A percentile compares a stretch with the other conserved stretches of the same genome.
Conservation (phyloP, 768 basidiomycete genomes). For the Calocera viscosa region DNA sequence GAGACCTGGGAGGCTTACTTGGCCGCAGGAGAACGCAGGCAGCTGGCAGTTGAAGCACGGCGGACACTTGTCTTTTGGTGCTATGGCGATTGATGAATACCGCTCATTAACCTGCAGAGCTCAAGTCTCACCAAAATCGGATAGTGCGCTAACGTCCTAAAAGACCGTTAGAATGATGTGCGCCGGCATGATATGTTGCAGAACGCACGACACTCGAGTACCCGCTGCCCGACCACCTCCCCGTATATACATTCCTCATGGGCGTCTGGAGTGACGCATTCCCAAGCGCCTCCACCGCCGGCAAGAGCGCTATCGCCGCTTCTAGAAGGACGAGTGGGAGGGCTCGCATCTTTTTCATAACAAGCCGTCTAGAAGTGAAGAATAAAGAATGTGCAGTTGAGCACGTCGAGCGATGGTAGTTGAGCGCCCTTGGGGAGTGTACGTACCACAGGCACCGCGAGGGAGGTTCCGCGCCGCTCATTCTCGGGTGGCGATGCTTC, state of each 20-base stretch:
- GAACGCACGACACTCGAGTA: not conserved
- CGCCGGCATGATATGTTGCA: not conserved
- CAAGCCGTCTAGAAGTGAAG: not conserved
- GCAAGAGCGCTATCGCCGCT: not conserved
- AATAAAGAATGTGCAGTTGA: not conserved
- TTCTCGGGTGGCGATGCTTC: not conserved
- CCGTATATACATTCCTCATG: not conserved
- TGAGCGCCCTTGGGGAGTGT: too few relatives aligned
- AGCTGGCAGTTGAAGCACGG: constrained; percentile 91
- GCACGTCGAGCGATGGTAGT: not conserved
- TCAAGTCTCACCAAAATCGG: not conserved
- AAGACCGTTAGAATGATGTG: not conserved
- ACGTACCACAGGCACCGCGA: not conserved
- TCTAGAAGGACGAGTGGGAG: not conserved
- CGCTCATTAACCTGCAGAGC: not conserved
- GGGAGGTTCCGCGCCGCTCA: not conserved
- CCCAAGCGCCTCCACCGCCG: not conserved
- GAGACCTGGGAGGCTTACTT: constrained; percentile 28
- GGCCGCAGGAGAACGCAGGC: constrained; percentile 82
- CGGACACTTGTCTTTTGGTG: constrained; percentile 25
- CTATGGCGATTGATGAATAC: not conserved
- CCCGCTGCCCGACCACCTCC: not conserved
- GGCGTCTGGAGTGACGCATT: not conserved
- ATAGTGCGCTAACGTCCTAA: not conserved
- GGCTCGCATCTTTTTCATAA: not conserved